These are phyloP conservation scores for Geotrichum macrosporum DNA, from an alignment of 1,139 yeast genomes.

Conservation along the genomic window DNA sequence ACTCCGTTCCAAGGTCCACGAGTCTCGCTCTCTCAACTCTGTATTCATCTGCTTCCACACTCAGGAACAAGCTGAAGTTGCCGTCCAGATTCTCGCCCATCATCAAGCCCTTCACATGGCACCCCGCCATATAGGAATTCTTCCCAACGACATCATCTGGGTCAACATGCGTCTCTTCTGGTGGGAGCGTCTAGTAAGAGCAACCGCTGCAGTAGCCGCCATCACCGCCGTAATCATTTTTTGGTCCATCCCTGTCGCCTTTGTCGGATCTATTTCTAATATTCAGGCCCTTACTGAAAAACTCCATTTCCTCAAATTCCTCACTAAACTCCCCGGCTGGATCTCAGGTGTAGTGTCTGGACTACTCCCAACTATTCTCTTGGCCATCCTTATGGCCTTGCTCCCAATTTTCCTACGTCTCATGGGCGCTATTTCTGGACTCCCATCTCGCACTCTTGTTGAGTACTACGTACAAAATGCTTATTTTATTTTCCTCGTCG, in stretches of 20 bases:
- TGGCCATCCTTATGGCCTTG: conserved; percentile 77
- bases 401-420: conserved; percentile 75
- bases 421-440: conserved; percentile 71
- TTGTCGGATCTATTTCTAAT: conserved; percentile 90
- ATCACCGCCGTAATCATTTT: conserved; percentile 60
- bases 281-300: conserved; percentile 63
- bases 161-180: conserved; percentile 73
- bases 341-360: conserved; percentile 82
- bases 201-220: conserved; percentile 56
- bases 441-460: conserved; percentile 62
- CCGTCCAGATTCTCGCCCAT: conserved; percentile 68
- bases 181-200: conserved; percentile 74
- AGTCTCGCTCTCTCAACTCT: conserved; percentile 47
- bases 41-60: conserved; percentile 83
- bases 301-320: conserved; percentile 65
- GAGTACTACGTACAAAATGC: conserved; percentile 81
- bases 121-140: conserved; percentile 62
- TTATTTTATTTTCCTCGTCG: conserved; percentile 83
- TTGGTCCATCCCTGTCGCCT: conserved; percentile 95
- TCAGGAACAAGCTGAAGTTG: conserved; percentile 83
- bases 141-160: conserved; percentile 86
- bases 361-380: conserved; percentile 75
- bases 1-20: conserved; percentile 39
- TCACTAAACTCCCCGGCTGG: conserved; percentile 60
- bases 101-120: conserved; percentile 60